phyloP scores from a whole-genome alignment of 805 yeast species.

The Metschnikowia noctiluminum region DNA sequence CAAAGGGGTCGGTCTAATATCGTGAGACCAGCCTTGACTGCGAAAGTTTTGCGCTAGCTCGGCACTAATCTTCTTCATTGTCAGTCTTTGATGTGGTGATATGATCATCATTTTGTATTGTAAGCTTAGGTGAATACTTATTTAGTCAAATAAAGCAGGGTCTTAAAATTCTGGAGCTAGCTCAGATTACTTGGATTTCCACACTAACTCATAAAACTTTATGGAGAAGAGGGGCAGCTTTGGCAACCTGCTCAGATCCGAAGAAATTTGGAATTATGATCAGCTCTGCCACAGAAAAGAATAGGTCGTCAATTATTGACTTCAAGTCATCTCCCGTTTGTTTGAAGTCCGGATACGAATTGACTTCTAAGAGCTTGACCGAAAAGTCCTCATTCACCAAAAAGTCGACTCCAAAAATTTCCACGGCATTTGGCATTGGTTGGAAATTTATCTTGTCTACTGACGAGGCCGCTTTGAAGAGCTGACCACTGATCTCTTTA shows the following conservation, averaged over 20 bases:
- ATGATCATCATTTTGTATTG: no score
- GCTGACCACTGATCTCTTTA: conserved; percentile 58
- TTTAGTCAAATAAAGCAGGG: no score
- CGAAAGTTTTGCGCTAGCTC: neutral
- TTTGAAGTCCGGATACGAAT: conserved; percentile 94
- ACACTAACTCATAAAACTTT: conserved; percentile 2
- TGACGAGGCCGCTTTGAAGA: conserved; percentile 75
- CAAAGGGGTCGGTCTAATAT: neutral
- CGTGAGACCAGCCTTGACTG: neutral
- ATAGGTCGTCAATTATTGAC: conserved; percentile 59
- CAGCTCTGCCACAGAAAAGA: conserved; percentile 48
- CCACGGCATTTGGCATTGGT: conserved; percentile 78
- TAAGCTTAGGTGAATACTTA: no score
- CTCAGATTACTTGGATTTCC: no score
- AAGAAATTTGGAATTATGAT: conserved; percentile 1
- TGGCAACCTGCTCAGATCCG: neutral
- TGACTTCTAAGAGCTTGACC: conserved; percentile 75
- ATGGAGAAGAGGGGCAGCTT: conserved; percentile 3
- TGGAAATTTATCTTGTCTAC: conserved; percentile 83
- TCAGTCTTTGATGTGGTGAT: no score
- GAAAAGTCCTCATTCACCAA: conserved; percentile 55
- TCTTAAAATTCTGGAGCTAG: no score
- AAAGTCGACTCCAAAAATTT: conserved; percentile 87
- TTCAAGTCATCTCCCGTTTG: conserved; percentile 86
- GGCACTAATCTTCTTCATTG: no score